phyloP scores from a whole-genome alignment of 2,329 filamentous ascomycete genomes.

The Phialophora expanda region DNA sequence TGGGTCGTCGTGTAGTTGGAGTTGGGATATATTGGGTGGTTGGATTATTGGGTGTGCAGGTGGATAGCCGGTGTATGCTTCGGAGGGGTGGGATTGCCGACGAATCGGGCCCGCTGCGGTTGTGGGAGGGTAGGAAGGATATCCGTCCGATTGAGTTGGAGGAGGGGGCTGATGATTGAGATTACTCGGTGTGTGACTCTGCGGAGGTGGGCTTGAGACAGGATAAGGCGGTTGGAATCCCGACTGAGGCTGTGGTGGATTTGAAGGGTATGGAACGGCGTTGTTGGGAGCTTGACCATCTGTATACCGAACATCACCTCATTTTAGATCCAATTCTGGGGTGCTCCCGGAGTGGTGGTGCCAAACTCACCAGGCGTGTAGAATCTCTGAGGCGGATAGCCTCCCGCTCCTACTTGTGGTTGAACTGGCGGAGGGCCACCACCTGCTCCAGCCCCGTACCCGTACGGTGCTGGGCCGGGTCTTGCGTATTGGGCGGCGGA shows the following conservation, averaged over 20 bases:
- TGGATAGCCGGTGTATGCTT: constrained; percentile 59
- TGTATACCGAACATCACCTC: constrained; percentile 22
- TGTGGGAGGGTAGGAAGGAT: constrained; percentile 53
- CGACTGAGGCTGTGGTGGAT: constrained; percentile 29
- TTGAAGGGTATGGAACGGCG: constrained; percentile 33
- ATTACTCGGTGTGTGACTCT: constrained; percentile 56
- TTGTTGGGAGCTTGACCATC: constrained; percentile 43
- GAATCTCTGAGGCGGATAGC: constrained; percentile 63
- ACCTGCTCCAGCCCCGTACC: constrained; percentile 42
- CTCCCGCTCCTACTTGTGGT: constrained; percentile 28
- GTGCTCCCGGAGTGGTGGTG: constrained; percentile 15
- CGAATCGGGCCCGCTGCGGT: constrained; percentile 20
- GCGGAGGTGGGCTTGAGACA: constrained; percentile 54
- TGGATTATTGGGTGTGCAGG: constrained; percentile 33
- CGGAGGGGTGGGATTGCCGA: constrained; percentile 32
- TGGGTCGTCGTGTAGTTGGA: constrained; percentile 40
- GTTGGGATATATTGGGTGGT: constrained; percentile 40
- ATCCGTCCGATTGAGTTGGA: constrained; percentile 37
- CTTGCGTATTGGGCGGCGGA: constrained; percentile 66
- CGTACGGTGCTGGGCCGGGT: constrained; percentile 44
- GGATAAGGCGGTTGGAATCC: constrained; percentile 48
- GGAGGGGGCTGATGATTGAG: constrained; percentile 17
- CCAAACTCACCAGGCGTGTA: constrained; percentile 64
- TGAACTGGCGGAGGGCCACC: constrained; percentile 40
- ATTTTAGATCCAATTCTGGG: constrained; percentile 23